Evolutionary conservation across 192 early-diverging fungal genomes (phyloP), one percentile per base, ranked within the genome.

Genomic region (Coemansia sp.): DNA sequence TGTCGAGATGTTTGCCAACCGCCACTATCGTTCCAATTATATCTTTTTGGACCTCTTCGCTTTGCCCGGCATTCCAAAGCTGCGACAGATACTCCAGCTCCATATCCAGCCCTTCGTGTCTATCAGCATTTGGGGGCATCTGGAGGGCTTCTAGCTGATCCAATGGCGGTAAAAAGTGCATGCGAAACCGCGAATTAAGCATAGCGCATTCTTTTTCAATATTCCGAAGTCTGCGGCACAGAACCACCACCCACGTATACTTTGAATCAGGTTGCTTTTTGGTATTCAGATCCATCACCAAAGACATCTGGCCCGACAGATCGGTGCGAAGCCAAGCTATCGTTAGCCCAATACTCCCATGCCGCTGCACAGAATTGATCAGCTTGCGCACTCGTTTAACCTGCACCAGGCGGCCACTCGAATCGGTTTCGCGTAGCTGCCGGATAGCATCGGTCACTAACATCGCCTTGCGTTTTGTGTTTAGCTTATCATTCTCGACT

Each of bases 61-160:
- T 16, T 26, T 30, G n/a, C 14, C 41, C 53, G 0, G 39, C 14
- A 15, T 21, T 43, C 53, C 53, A 55, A 13, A 20, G 1, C 6
- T 10, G 31, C 5, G 37, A 40, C 38, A 55, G 39, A 18, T 55
- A 20, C 2, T 14, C 53, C 21, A 55, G 40, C 40, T 55, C 53
- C 9, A 3, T 14, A 26, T 55, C 23, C 53, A 55, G n/a, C 13
- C n/a, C 39, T 3, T 30, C 36, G 4, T 28, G 53, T 6, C 19
- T 18, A 15, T 5, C 13, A 2, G 5, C 20, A 39, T 4, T 21
- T 14, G 13, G 52, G 15, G 26, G 53, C 23, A 55, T 11, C 40
- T 55, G 2, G 6, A 23, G 12, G 5, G n/a, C 14, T n/a, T 20
- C 21, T 15, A 55, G 26, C 13, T 39, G 23, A 13, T n/a, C 14